These are phyloP conservation scores for Sporothrix brasiliensis DNA, from an alignment of 2,329 filamentous ascomycete genomes.

Conservation along the genomic window DNA sequence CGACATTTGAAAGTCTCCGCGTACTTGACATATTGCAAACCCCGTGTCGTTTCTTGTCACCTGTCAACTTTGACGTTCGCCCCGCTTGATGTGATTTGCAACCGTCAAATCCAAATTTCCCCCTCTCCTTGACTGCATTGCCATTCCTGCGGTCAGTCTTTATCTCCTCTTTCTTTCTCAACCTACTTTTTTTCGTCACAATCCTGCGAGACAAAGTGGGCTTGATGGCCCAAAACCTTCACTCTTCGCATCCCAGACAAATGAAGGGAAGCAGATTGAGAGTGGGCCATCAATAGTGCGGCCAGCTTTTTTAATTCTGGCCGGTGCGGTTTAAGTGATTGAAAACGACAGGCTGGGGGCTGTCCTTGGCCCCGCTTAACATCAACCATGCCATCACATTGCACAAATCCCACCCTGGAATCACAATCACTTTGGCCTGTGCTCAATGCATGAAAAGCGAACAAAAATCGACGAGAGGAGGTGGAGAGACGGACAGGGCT, in stretches of 20 bases:
- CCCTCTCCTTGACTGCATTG: no score
- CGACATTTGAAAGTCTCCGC: neutral
- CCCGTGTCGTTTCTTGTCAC: neutral
- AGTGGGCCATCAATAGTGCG: slow-evolving; percentile 23
- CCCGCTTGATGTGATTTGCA: slow-evolving; percentile 6
- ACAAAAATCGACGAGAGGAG: neutral
- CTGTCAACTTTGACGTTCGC: neutral
- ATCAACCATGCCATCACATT: slow-evolving; percentile 11
- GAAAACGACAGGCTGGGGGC: neutral
- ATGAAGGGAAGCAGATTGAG: neutral
- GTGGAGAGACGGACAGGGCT: neutral
- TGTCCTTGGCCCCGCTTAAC: neutral
- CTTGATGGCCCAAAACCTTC: neutral
- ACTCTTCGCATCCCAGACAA: slow-evolving; percentile 9
- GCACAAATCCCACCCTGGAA: slow-evolving; percentile 24
- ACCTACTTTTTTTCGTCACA: neutral
- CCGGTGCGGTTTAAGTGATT: neutral
- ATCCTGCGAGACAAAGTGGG: slow-evolving; percentile 10
- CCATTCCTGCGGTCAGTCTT: neutral
- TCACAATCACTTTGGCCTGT: slow-evolving; percentile 25
- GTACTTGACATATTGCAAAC: no score
- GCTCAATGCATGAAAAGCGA: neutral
- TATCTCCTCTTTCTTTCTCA: neutral
- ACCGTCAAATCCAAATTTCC: neutral
- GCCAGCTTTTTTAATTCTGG: neutral